Conservation (phyloP, 208 protist species). For the Trypanosoma melophagium region DNA sequence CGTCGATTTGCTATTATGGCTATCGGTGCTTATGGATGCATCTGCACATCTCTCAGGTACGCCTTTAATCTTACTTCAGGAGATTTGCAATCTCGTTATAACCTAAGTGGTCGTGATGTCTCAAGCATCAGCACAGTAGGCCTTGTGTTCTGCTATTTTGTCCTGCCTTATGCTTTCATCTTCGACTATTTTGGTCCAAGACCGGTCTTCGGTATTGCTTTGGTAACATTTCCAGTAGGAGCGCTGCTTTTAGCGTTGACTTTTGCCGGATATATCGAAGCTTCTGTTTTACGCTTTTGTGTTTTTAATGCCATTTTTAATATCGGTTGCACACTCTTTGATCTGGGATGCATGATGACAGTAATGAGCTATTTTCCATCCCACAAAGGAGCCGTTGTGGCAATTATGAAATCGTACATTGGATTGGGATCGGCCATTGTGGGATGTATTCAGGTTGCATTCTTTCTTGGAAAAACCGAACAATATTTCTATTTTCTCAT, state of each 20-base stretch:
- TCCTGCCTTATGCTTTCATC: constrained; percentile 52
- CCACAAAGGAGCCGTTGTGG: constrained; percentile 71
- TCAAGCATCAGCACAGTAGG: constrained; percentile 71
- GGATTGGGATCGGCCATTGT: constrained; percentile 73
- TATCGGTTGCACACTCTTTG: constrained; percentile 59
- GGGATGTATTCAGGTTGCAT: constrained; percentile 51
- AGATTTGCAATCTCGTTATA: constrained; percentile 53
- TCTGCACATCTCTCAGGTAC: constrained; percentile 62
- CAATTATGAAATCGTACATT: constrained; percentile 77
- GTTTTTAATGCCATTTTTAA: constrained; percentile 48
- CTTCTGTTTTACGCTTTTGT: constrained; percentile 53
- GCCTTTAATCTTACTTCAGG: constrained; percentile 74
- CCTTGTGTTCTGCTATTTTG: constrained; percentile 41
- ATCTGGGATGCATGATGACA: constrained; percentile 73
- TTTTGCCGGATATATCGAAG: constrained; percentile 46
- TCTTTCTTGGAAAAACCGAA: constrained; percentile 49
- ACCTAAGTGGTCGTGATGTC: constrained; percentile 59
- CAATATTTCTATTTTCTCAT: constrained; percentile 67
- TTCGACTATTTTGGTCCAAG: constrained; percentile 82
- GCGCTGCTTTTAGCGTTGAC: constrained; percentile 51
- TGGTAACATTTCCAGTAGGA: too few relatives aligned
- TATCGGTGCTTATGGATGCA: constrained; percentile 55
- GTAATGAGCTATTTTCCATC: constrained; percentile 68
- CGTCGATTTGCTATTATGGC: constrained; percentile 34
- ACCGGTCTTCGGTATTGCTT: too few relatives aligned